These are phyloP conservation scores for Paragyromitra xinjiangensis DNA, from an alignment of 495 filamentous ascomycete species.

Conservation along the genomic window DNA sequence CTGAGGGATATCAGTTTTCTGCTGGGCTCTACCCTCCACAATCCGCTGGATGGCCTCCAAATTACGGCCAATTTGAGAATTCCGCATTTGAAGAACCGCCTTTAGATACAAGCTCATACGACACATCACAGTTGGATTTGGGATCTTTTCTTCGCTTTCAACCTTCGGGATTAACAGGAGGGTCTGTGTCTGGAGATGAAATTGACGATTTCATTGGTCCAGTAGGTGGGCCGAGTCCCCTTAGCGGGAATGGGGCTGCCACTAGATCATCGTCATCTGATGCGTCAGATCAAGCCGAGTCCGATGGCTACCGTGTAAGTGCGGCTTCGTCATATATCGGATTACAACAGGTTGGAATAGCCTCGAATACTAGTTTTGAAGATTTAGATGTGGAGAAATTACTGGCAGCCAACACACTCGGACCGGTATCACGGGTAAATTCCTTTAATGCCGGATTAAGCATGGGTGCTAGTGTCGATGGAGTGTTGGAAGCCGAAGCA, in stretches of 20 bases:
- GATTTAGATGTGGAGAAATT: slow-evolving; percentile 51
- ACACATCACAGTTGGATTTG: slow-evolving; percentile 48
- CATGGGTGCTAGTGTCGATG: slow-evolving; percentile 48
- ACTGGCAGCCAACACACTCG: slow-evolving; percentile 39
- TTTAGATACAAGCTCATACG: slow-evolving; percentile 46
- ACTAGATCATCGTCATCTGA: slow-evolving; percentile 56
- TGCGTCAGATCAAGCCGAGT: slow-evolving; percentile 57
- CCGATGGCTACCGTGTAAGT: slow-evolving; percentile 56
- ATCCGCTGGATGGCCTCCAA: slow-evolving; percentile 56
- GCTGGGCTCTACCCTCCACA: slow-evolving; percentile 54
- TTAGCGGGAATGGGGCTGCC: slow-evolving; percentile 42
- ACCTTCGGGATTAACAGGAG: slow-evolving; percentile 50
- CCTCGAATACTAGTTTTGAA: slow-evolving; percentile 48
- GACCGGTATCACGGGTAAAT: slow-evolving; percentile 41
- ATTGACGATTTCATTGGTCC: slow-evolving; percentile 54
- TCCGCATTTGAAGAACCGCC: slow-evolving; percentile 52
- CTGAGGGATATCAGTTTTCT: slow-evolving; percentile 55
- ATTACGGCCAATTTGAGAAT: slow-evolving; percentile 49
- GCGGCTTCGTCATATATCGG: slow-evolving; percentile 55
- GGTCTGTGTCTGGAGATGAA: slow-evolving; percentile 56
- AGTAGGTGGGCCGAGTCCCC: slow-evolving; percentile 52
- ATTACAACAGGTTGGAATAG: slow-evolving; percentile 49
- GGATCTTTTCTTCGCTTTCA: slow-evolving; percentile 46
- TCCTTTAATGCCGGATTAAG: slow-evolving; percentile 49
- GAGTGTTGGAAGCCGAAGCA: slow-evolving; percentile 47